Evolutionary conservation across 331 rosid genomes (phyloP).

Genomic region (Ulmus americana): DNA sequence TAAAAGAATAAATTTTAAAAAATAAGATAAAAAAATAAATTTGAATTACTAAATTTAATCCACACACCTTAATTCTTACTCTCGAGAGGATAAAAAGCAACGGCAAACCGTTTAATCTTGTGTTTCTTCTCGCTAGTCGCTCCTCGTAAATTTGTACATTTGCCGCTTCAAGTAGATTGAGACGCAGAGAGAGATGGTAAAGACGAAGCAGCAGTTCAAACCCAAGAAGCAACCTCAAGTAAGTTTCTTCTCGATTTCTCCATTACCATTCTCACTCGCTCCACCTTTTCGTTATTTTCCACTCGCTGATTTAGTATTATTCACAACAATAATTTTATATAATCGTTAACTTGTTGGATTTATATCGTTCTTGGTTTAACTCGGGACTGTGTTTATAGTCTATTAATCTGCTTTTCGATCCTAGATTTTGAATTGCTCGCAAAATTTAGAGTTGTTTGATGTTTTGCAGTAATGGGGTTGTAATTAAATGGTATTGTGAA

Average conservation of each 20-base stretch:
- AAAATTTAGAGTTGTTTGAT: background rate
- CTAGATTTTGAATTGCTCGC: background rate
- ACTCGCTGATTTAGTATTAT: background rate
- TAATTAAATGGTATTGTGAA: background rate
- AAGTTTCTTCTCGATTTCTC: constrained; percentile 1
- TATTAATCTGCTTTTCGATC: background rate
- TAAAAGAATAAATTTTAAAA: too few species aligned
- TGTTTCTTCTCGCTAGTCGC: background rate
- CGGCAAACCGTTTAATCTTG: background rate
- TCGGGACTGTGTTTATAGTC: background rate
- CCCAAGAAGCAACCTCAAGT: constrained; percentile 42
- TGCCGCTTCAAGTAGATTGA: background rate
- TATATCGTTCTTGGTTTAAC: background rate
- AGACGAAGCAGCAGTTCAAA: constrained; percentile 50
- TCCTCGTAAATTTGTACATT: too few species aligned
- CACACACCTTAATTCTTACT: background rate
- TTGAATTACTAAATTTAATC: too few species aligned
- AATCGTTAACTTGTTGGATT: background rate
- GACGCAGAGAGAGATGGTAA: constrained; percentile 41
- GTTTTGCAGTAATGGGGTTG: too few species aligned
- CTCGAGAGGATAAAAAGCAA: background rate
- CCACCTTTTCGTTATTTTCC: background rate
- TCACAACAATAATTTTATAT: background rate
- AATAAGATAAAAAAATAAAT: too few species aligned
- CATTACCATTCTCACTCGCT: background rate